These are phyloP conservation scores for Dentipellis sp. DNA, from an alignment of 768 basidiomycete species.

Conservation along the genomic window DNA sequence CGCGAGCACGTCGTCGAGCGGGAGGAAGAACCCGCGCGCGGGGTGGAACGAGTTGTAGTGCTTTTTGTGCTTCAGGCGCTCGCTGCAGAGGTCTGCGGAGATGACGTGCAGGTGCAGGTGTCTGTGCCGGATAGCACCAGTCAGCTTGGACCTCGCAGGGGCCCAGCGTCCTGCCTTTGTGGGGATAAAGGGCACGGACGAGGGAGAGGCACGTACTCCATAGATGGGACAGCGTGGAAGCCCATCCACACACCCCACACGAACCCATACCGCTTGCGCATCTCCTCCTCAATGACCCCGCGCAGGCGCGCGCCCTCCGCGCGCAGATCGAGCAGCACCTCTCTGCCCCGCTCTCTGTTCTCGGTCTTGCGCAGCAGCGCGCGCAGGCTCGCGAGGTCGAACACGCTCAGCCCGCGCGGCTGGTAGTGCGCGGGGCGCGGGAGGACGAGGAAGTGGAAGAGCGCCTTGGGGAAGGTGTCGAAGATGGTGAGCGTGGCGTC, in stretches of 20 bases:
- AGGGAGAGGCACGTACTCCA: conserved; percentile 51
- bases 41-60: conserved; percentile 93
- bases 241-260: conserved; percentile 73
- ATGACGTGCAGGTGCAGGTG: conserved; percentile 84
- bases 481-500: conserved; percentile 53
- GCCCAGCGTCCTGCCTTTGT: too few species aligned
- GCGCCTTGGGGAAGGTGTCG: conserved; percentile 75
- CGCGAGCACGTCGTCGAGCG: conserved; percentile 63
- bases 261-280: conserved; percentile 65
- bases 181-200: too few species aligned
- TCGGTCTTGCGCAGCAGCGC: conserved; percentile 48
- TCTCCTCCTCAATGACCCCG: conserved; percentile 67
- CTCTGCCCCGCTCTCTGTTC: conserved; percentile 33
- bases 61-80: conserved; percentile 73
- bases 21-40: conserved; percentile 72
- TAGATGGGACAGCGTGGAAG: conserved; percentile 80
- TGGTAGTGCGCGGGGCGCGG: conserved; percentile 39
- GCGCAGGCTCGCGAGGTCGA: conserved; percentile 43
- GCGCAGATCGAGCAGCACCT: conserved; percentile 39
- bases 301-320: conserved; percentile 49
- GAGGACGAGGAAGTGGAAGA: conserved; percentile 84
- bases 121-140: conserved; percentile 25
- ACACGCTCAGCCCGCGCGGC: conserved; percentile 17
- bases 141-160: not conserved
- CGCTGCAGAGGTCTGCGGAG: conserved; percentile 66